Conservation (phyloP, 116 monocot genomes). For the Zostera marina region DNA sequence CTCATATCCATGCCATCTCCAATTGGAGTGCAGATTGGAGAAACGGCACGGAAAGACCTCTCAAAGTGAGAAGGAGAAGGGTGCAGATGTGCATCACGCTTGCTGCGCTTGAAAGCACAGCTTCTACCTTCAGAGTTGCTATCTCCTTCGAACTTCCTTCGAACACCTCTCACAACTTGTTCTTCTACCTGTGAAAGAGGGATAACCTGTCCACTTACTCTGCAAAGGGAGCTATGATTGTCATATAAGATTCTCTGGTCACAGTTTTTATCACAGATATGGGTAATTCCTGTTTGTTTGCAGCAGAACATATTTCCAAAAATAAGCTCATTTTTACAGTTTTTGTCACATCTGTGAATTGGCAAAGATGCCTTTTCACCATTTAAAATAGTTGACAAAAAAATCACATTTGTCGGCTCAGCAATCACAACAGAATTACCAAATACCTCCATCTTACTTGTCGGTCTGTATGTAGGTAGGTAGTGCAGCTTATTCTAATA, state of each 20-base stretch:
- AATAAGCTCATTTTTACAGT: constrained; percentile 80
- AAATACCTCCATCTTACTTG: constrained; percentile 77
- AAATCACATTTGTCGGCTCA: constrained; percentile 94
- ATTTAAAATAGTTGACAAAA: constrained; percentile 82
- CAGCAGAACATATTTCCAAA: constrained; percentile 93
- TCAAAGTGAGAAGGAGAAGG: constrained; percentile 92
- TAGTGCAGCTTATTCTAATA: not conserved
- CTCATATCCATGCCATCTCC: constrained; percentile 99
- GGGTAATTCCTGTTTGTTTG: constrained; percentile 75
- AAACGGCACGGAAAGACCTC: constrained; percentile 56
- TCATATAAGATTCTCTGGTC: constrained; percentile 96
- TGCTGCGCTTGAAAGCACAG: constrained; percentile 74
- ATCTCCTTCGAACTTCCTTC: constrained; percentile 77
- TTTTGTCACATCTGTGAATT: constrained; percentile 81
- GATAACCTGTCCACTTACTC: constrained; percentile 81
- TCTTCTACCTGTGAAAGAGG: constrained; percentile 73
- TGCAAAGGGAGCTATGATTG: constrained; percentile 96
- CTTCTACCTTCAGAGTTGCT: constrained; percentile 9
- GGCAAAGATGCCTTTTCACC: constrained; percentile 34
- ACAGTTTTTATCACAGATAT: constrained; percentile 97
- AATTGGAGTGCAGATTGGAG: constrained; percentile 78
- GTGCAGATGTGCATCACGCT: constrained; percentile 56
- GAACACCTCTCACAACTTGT: constrained; percentile 80
- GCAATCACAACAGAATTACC: constrained; percentile 62
- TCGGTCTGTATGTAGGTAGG: not conserved